Evolutionary conservation across 495 filamentous ascomycete genomes (phyloP).

Genomic region (Paragyromitra xinjiangensis): DNA sequence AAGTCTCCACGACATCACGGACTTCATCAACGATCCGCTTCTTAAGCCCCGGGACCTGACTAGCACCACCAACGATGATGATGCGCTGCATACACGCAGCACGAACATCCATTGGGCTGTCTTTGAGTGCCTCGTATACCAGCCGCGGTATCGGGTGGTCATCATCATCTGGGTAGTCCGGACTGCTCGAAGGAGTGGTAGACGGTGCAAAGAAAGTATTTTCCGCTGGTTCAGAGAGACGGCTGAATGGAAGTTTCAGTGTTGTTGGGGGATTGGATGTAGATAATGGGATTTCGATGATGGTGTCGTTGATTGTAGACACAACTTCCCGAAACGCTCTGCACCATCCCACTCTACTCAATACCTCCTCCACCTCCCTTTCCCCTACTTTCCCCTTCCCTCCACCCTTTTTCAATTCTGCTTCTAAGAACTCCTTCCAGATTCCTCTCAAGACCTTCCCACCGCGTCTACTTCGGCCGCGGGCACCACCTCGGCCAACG

Average conservation of each 20-base stretch:
- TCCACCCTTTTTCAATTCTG: slow-evolving; percentile 11
- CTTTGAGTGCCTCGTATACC: slow-evolving; percentile 76
- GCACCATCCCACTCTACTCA: slow-evolving; percentile 55
- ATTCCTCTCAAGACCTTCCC: slow-evolving; percentile 72
- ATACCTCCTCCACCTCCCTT: slow-evolving; percentile 58
- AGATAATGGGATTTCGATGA: slow-evolving; percentile 63
- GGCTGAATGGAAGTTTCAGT: slow-evolving; percentile 71
- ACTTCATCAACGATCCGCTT: slow-evolving; percentile 81
- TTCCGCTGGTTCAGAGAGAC: slow-evolving; percentile 78
- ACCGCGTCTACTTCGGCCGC: slow-evolving; percentile 74
- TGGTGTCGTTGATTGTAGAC: slow-evolving; percentile 54
- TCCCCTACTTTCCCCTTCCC: slow-evolving; percentile 48
- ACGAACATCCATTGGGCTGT: slow-evolving; percentile 81
- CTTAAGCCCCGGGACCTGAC: slow-evolving; percentile 81
- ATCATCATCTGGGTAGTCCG: slow-evolving; percentile 78
- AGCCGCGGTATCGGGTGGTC: slow-evolving; percentile 78
- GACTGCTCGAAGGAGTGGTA: slow-evolving; percentile 46
- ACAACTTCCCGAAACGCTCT: slow-evolving; percentile 31
- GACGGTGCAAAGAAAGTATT: slow-evolving; percentile 72
- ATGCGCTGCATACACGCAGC: slow-evolving; percentile 89
- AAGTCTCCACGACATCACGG: slow-evolving; percentile 65
- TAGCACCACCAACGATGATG: slow-evolving; percentile 83
- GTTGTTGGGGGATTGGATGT: slow-evolving; percentile 62
- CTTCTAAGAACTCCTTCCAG: slow-evolving; percentile 44
- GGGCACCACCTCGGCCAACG: slow-evolving; percentile 61